phyloP scores from a whole-genome alignment of 2,329 filamentous ascomycete genomes.

The Colletotrichum tabaci region DNA sequence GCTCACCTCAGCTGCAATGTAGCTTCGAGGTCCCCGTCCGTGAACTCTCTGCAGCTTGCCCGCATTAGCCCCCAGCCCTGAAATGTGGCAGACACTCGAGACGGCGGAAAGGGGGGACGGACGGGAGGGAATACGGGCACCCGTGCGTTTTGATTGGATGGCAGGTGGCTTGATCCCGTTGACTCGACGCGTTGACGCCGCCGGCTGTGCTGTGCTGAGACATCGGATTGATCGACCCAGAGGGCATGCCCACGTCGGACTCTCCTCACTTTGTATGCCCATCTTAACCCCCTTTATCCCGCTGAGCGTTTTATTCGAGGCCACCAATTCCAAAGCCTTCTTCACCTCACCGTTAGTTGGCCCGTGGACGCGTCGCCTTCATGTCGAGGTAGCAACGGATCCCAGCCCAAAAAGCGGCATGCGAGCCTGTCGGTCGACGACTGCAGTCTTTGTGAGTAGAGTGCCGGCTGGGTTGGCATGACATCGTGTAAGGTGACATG shows the following conservation, averaged over 20 bases:
- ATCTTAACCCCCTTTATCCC: background rate
- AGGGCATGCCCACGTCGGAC: background rate
- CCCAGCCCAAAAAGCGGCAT: background rate
- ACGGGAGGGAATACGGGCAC: slow-evolving; percentile 1
- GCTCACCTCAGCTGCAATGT: slow-evolving; percentile 2
- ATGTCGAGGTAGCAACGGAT: slow-evolving; percentile 7
- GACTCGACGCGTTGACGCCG: slow-evolving; percentile 24
- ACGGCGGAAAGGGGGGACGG: background rate
- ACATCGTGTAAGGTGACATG: slow-evolving; percentile 21
- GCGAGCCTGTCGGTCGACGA: slow-evolving; percentile 7
- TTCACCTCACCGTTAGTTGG: background rate
- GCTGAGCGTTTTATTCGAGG: too few species aligned
- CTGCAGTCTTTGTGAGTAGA: background rate
- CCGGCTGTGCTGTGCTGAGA: slow-evolving; percentile 22
- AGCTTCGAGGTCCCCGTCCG: slow-evolving; percentile 4
- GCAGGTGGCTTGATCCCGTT: slow-evolving; percentile 23
- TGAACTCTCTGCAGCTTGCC: slow-evolving; percentile 11
- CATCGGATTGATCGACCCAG: slow-evolving; percentile 6
- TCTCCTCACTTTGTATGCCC: background rate
- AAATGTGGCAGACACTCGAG: background rate
- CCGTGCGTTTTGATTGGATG: slow-evolving; percentile 39
- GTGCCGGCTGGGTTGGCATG: slow-evolving; percentile 24
- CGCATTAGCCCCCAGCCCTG: slow-evolving; percentile 17
- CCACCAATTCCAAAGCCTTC: background rate
- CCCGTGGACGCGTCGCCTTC: background rate